Base-by-base conservation (phyloP, 257 asterid genomes). In the Fraxinus excelsior region DNA sequence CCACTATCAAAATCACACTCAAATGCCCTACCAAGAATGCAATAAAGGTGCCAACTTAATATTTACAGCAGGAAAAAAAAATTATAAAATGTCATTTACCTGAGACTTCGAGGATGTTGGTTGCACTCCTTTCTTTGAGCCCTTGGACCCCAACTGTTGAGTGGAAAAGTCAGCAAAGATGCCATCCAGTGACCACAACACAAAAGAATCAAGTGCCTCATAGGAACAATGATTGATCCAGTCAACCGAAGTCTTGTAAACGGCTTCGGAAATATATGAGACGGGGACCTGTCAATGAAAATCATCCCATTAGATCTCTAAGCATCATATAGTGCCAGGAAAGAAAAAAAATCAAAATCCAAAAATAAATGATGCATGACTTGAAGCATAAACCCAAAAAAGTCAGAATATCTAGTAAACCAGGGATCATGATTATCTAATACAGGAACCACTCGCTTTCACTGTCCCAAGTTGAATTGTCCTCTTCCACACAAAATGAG, bases 141-240 rank as follows among this genome's bases (percentile, higher is more conserved):
- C 87, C 89, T 91, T 94, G 12, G 94, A 65, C 76, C 90, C 88
- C 23, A 72, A 31, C 67, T 75, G 87, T 78, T 90, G 97, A 69
- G 75, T 16, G 10, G 90, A 85, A 80, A 94, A 49, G 80, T 91
- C 97, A 65, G 91, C 87, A 60, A 94, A 77, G 74, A 94, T 87
- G 79, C 88, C 19, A 75, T 94, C 96, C 79, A 94, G 77, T 49
- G 87, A 85, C 98, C 98, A 92, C 44, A 88, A 3, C 64, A 91
- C 93, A 87, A 92, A 88, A 44, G 87, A 77, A 51, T 84, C 93
- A n/a, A 94, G 88, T 70, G 94, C 91, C 78, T 89, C 97, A 11
- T 76, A 31, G n/a, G 97, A 88, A 29, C 87, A 89, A 51, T 91
- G 88, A 80, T 82, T 92, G 82, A 94, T 88, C 97, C 98, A 94